Evolutionary conservation across 169 alveolate genomes (phyloP), one percentile per base, ranked within the genome.

Genomic region (Eimeria falciformis): DNA sequence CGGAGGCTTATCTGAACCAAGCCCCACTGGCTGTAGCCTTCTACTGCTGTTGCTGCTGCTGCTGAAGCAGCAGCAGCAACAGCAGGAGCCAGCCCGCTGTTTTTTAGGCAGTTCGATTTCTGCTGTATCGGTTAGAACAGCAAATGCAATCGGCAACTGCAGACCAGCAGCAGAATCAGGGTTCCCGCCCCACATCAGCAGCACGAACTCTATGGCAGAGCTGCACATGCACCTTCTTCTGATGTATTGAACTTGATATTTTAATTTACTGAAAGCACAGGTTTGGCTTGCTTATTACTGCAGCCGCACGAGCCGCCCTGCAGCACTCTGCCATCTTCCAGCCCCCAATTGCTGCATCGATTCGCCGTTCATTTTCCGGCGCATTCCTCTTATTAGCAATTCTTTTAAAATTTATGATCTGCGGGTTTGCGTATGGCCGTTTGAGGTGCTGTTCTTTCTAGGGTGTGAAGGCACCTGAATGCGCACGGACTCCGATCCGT

Each of bases 151-250:
- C 65, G 25, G 65, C 11, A 17, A 25, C 65, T 43, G 66, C 66
- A 40, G 18, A 75, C 65, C 58, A 45, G 45, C 85, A 23, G 45
- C 27, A 27, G 58, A 25, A 33, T 4, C 21, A n/a, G 85, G 85
- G 85, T 65, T 65, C 29, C 85, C 46, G 85, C 85, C 85, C 85
- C 85, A 75, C 85, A 75, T 23, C 29, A 40, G 85, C 85, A 45
- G 85, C 62, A 75, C 11, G 66, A 7, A 14, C 17, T 1, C 5
- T 29, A n/a, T 6, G 12, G 21, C n/a, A 65, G 66, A 23, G 66
- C 66, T 75, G 85, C 66, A 75, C 85, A 7, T 46, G 14, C 85
- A 5, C 0, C 7, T 75, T 37, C 43, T 50, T 75, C 46, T 75
- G 85, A n/a, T 47, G 81, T 69, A 9, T 33, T 69, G 4, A 69